Evolutionary conservation across 306 rosid genomes (phyloP), one percentile per base, ranked within the genome.

Genomic region (Dalbergia oliveri): DNA sequence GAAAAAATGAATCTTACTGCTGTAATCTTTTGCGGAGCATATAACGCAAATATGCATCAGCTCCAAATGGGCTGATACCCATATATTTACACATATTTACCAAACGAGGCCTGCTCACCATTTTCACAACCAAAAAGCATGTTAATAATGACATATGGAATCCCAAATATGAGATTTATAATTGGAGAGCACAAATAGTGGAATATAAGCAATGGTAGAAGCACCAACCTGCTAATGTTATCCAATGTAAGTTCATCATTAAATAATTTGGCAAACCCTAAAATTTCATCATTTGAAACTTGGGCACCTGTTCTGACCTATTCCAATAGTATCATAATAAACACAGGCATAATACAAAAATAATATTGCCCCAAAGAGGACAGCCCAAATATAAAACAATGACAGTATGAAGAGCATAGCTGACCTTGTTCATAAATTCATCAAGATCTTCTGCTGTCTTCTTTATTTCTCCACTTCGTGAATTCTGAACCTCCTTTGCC

Each of bases 31-130:
- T 88, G 54, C 97, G 89, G 61, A 93, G 94, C 98, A 93, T 93
- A 77, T 87, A 91, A 64, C 97, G 89, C 82, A 93, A 86, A 79
- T 91, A 91, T 60, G 92, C 90, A 87, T 93, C 97, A 15, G 94
- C 90, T 18, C 95, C 97, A 71, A 63, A 90, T 23, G 98, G 94
- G 83, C 90, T 88, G 41, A 93, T 87, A 51, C 93, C 97, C 98
- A 93, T 93, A 79, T 93, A 93, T 81, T 93, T 93, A 87, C 97
- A 93, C 94, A 93, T 93, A 82, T 87, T 91, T 69, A 93, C 93
- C 90, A 93, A 83, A 51, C 98, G 94, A 54, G 98, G 89, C 88
- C 98, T 93, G 82, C 44, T 79, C 68, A 61, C 78, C 85, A 82
- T 51, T 82, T 69, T 69, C 59, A 75, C 63, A 84, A 16, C 61